Evolutionary conservation across 768 basidiomycete genomes (phyloP).

Genomic region (Lactifluus subvellereus): DNA sequence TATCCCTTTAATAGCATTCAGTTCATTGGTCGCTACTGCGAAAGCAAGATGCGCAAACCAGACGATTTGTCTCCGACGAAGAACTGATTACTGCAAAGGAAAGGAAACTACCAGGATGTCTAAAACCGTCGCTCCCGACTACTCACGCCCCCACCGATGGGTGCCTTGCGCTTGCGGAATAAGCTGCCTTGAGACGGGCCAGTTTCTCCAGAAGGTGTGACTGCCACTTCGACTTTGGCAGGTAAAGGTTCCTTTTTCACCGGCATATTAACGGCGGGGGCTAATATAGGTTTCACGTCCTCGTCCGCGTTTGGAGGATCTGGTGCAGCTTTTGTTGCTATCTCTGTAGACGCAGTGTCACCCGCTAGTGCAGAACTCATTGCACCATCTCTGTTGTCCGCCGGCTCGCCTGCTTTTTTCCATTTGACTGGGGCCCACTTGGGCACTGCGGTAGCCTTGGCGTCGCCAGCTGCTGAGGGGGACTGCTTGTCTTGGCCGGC

Average conservation of each 20-base stretch:
- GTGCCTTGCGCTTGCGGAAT: conserved; percentile 23
- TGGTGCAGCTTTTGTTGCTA: no score
- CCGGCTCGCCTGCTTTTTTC: conserved; percentile 20
- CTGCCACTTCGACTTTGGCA: conserved; percentile 14
- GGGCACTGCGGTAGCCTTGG: conserved; percentile 2
- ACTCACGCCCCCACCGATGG: conserved; percentile 12
- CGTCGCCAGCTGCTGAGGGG: background rate
- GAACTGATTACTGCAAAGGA: background rate
- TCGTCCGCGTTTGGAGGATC: background rate
- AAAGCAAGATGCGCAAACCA: background rate
- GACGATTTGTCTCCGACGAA: background rate
- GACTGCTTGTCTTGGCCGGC: background rate
- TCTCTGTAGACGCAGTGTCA: background rate
- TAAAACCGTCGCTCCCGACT: conserved; percentile 21
- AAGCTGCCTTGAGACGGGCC: conserved; percentile 10
- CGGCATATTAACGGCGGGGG: background rate
- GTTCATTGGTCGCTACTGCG: background rate
- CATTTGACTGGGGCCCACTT: conserved; percentile 24
- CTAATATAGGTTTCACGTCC: background rate
- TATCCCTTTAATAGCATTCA: background rate
- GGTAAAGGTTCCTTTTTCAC: conserved; percentile 12
- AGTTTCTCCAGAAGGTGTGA: background rate
- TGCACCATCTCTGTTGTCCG: background rate
- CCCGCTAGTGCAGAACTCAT: background rate
- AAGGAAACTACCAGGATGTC: background rate